These are phyloP conservation scores for Larix sibirica DNA, from an alignment of 83 land plant genomes.

Conservation along the genomic window DNA sequence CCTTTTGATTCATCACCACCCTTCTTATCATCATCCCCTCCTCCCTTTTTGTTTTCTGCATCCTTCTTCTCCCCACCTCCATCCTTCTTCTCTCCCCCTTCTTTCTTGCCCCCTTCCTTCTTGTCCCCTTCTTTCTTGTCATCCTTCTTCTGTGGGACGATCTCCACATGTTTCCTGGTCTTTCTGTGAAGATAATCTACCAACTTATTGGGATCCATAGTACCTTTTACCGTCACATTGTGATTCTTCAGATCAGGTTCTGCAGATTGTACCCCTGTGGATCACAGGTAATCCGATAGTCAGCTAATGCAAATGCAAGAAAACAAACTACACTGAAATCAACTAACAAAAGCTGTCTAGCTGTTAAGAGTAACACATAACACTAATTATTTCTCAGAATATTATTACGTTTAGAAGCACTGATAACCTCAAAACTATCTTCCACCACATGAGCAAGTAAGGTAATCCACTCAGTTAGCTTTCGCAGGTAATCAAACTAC, in stretches of 20 bases:
- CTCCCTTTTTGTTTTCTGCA: not conserved
- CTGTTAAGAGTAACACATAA: not conserved
- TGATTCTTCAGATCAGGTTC: constrained; percentile 36
- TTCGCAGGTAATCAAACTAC: not conserved
- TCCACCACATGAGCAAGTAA: too few relatives aligned
- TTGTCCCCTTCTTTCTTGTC: constrained; percentile 25
- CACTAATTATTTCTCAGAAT: not conserved
- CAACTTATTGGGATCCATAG: constrained; percentile 54
- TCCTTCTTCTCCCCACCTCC: constrained; percentile 21
- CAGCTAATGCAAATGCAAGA: not conserved
- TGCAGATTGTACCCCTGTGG: constrained; percentile 56
- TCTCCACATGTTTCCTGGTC: constrained; percentile 50
- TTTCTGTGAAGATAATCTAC: constrained; percentile 52
- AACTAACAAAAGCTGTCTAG: not conserved
- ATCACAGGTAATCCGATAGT: not conserved
- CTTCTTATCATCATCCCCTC: constrained; percentile 15
- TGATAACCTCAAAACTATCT: too few relatives aligned
- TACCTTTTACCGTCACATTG: constrained; percentile 60
- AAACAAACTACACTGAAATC: not conserved
- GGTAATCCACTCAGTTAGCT: not conserved
- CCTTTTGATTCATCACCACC: constrained; percentile 23
- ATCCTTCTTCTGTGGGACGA: constrained; percentile 54
- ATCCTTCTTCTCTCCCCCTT: constrained; percentile 23
- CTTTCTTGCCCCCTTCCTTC: constrained; percentile 3
- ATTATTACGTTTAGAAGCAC: too few relatives aligned